Evolutionary conservation across 805 yeast species (phyloP), one percentile per base, ranked within the genome.

Genomic region (Candida railenensis): DNA sequence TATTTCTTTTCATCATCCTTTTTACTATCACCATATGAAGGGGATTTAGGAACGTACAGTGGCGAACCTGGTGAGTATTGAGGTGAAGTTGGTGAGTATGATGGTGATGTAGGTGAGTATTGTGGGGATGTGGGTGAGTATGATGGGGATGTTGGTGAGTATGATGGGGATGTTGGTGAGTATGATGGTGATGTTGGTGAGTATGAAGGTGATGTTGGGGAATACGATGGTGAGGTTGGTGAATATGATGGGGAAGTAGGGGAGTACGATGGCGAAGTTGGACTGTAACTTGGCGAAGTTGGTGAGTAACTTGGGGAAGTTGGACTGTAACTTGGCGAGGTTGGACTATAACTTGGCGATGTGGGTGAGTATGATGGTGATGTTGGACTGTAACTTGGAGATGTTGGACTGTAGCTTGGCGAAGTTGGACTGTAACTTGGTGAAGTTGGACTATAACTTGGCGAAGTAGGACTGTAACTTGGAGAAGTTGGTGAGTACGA

Each of bases 291-390:
- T 47, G 82, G 81, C 3, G 80, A 73, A 12, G 71, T 64, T 33
- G 78, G 78, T 14, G 71, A 62, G 52, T 74, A 77, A 11, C 57
- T 52, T 40, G 84, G 84, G 1, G 69, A 62, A 3, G 65, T 58
- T 30, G 88, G 87, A 18, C 69, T 62, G 51, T 68, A 67, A n/a
- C 21, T 37, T 34, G 67, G 67, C 2, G 83, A 77, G 0, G 86
- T 81, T 37, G 90, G 90, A 8, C 79, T 69, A 61, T 84, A 85
- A 2, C 43, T 32, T 52, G 87, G 87, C 1, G 87, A 80, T 0
- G 94, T 87, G 43, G 95, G 95, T 2, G 84, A 76, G 62, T 89
- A 90, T 8, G 75, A 61, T 56, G 96, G 96, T 0, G 91, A 83
- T 0, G 96, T 87, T 51, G 96, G 95, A 0, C 86, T 77, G 58